Percentiles rank a stretch among this genome's conserved stretches.
Conservation (phyloP, 1,284 basidiomycete species). For the Peniophora sp. region DNA sequence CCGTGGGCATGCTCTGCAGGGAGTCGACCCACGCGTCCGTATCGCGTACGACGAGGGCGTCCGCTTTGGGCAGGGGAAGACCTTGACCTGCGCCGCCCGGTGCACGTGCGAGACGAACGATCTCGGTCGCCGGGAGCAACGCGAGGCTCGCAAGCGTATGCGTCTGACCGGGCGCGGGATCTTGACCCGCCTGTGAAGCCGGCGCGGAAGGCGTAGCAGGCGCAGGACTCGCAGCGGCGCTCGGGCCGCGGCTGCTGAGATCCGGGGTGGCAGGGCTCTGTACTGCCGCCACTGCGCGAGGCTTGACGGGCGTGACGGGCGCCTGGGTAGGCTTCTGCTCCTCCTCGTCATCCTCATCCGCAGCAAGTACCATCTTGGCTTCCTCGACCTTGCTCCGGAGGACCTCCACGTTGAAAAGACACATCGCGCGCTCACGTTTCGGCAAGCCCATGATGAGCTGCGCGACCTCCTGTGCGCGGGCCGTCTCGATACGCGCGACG, state of each 20-base stretch:
- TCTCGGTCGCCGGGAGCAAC: constrained; percentile 58
- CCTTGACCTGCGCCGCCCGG: constrained; percentile 44
- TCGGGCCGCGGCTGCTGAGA: constrained; percentile 62
- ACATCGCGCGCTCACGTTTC: constrained; percentile 84
- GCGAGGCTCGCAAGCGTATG: constrained; percentile 53
- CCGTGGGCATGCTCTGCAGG: constrained; percentile 51
- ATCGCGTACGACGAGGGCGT: constrained; percentile 56
- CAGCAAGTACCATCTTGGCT: constrained; percentile 74
- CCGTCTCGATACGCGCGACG: constrained; percentile 53
- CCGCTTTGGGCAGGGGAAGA: constrained; percentile 56
- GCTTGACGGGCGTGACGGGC: constrained; percentile 41
- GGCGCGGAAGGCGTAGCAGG: constrained; percentile 31
- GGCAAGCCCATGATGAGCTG: constrained; percentile 78
- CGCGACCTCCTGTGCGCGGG: constrained; percentile 53
- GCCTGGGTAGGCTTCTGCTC: constrained; percentile 10
- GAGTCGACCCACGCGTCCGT: constrained; percentile 77
- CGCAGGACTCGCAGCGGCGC: constrained; percentile 59
- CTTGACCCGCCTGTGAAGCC: no score
- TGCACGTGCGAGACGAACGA: constrained; percentile 54
- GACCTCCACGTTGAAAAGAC: constrained; percentile 81
- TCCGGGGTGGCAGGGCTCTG: constrained; percentile 65
- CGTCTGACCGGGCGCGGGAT: constrained; percentile 12
- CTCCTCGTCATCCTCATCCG: constrained; percentile 50
- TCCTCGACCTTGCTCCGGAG: constrained; percentile 73
- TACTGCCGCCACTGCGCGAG: constrained; percentile 38